A percentile compares a stretch with the other conserved stretches of the same genome.
Conservation (phyloP, 1,284 basidiomycete genomes). For the Ceratorhiza oryzae-sativae region DNA sequence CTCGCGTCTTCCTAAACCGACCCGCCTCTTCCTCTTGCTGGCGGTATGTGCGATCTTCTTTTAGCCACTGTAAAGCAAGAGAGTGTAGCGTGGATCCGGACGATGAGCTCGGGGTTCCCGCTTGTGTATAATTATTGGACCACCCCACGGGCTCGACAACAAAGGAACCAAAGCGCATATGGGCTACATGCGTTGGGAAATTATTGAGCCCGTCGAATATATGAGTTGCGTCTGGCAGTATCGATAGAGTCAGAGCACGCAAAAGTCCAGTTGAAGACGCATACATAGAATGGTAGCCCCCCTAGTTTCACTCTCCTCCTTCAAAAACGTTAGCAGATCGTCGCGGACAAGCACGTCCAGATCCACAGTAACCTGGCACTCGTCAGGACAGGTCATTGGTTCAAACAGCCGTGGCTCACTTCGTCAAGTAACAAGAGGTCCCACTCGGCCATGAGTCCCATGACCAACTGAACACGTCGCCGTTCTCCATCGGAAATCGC, state of each 20-base stretch:
- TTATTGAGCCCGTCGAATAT: constrained; percentile 89
- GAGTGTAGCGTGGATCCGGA: constrained; percentile 65
- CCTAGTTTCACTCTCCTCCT: constrained; percentile 79
- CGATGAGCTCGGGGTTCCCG: constrained; percentile 41
- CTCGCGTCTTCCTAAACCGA: constrained; percentile 64
- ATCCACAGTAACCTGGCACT: constrained; percentile 85
- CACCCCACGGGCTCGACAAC: constrained; percentile 72
- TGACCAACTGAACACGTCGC: constrained; percentile 91
- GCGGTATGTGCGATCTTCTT: constrained; percentile 74
- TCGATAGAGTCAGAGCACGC: neutral
- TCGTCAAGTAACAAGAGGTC: constrained; percentile 94
- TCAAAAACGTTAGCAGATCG: constrained; percentile 88
- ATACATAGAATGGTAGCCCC: constrained; percentile 90
- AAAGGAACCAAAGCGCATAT: constrained; percentile 84
- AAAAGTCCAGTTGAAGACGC: constrained; percentile 48
- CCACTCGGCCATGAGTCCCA: constrained; percentile 97
- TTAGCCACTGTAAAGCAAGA: constrained; percentile 84
- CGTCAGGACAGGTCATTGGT: neutral
- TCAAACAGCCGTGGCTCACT: constrained; percentile 50
- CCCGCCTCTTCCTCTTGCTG: constrained; percentile 64
- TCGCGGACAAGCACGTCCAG: constrained; percentile 96
- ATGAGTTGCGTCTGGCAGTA: constrained; percentile 82
- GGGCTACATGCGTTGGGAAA: constrained; percentile 90
- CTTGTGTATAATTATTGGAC: constrained; percentile 54
- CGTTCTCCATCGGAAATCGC: constrained; percentile 96